phyloP scores from a whole-genome alignment of 2,329 filamentous ascomycete genomes.

The Monosporascus sp. region DNA sequence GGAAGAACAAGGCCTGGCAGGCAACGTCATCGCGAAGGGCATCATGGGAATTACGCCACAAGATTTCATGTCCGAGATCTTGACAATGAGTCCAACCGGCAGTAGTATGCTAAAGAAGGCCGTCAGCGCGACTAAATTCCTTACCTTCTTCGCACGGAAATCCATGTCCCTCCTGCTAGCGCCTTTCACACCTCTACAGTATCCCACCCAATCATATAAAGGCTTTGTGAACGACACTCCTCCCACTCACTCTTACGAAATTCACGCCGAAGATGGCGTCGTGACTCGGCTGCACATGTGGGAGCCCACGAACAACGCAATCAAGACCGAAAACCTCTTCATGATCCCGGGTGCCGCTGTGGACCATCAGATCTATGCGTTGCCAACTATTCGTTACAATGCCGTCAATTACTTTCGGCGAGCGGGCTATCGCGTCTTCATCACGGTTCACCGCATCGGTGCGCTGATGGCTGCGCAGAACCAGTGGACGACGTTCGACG shows the following conservation, averaged over 20 bases:
- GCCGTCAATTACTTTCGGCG: constrained; percentile 57
- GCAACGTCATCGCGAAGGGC: constrained; percentile 49
- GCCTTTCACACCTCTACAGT: constrained; percentile 51
- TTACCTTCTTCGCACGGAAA: constrained; percentile 50
- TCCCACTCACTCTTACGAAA: constrained; percentile 35
- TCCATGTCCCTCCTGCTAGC: constrained; percentile 48
- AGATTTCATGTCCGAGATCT: constrained; percentile 51
- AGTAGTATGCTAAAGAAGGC: constrained; percentile 38
- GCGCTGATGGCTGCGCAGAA: constrained; percentile 43
- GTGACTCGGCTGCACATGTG: constrained; percentile 50
- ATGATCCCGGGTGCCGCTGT: constrained; percentile 59
- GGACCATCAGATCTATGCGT: constrained; percentile 56
- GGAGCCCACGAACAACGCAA: constrained; percentile 39
- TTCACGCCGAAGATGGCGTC: constrained; percentile 48
- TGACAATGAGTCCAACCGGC: constrained; percentile 48
- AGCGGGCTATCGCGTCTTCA: constrained; percentile 55
- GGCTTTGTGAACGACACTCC: constrained; percentile 48
- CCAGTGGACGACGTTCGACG: constrained; percentile 54
- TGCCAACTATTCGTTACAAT: constrained; percentile 59
- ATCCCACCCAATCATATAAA: constrained; percentile 41
- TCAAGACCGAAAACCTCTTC: constrained; percentile 45
- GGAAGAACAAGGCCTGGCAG: constrained; percentile 35
- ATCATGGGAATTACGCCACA: constrained; percentile 49
- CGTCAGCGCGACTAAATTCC: constrained; percentile 42
- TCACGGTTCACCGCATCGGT: constrained; percentile 54